Evolutionary conservation across 2,329 filamentous ascomycete species (phyloP), one percentile per base, ranked within the genome.

Genomic region (Colletotrichum destructivum): DNA sequence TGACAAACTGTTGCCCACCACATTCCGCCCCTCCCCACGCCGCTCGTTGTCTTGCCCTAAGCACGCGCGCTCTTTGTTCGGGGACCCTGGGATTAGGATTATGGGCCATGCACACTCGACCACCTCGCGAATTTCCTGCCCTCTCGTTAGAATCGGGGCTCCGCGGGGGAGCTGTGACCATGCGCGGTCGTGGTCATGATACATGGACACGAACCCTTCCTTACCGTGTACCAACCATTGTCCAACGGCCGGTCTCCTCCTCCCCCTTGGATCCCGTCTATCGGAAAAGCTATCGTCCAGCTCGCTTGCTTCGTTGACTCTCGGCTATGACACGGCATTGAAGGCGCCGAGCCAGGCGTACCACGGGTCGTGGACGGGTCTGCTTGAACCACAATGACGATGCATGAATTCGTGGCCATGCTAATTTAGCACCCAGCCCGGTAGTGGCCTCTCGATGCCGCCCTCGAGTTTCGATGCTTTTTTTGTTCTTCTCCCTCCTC

Each of bases 321-420:
- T 54, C 57, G 56, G 56, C 57, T 71, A 62, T 59, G 64, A 57
- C 59, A 62, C 66, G 26, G 62, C 71, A 67, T 67, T 71, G 76
- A 80, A 79, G 73, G 78, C 79, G 72, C 38, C 73, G 76, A 77
- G 75, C 76, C 75, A 75, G 72, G 75, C 75, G 72, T 74, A 73
- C 74, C 74, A 68, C 57, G 71, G 73, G 62, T 77, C 31, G 26
- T 47, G 18, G 12, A 49, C n/a, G 77, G 26, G 77, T 78, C 75
- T 81, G 79, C 79, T 79, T 77, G 77, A 79, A 18, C 52, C 52
- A 49, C 54, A 64, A 65, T 44, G 76, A 77, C 80, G 78, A 84
- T 85, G 84, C 84, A 86, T 80, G 82, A 80, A 81, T 83, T 83
- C 82, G 83, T 85, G 82, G 82, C 80, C 78, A 79, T 81, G 79